phyloP scores from a whole-genome alignment of 2,329 filamentous ascomycete species.

The Penicillium glabrum region DNA sequence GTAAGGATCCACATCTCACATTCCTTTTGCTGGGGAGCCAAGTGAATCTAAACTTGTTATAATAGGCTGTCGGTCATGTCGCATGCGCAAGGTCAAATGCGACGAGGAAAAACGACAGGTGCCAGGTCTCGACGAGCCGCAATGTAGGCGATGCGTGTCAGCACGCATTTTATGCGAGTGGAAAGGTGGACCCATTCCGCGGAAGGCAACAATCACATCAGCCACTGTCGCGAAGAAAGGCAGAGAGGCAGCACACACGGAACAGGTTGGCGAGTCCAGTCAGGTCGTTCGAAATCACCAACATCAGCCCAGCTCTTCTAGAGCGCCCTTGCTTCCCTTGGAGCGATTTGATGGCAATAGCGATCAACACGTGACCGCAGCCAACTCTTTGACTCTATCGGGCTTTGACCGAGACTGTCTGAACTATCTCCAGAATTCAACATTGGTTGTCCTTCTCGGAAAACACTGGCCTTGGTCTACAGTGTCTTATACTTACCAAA shows the following conservation, averaged over 20 bases:
- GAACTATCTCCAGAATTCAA: slow-evolving; percentile 24
- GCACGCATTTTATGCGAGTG: slow-evolving; percentile 27
- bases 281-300: background rate
- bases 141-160: slow-evolving; percentile 23
- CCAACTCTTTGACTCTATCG: slow-evolving; percentile 23
- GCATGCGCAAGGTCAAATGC: slow-evolving; percentile 32
- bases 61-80: slow-evolving; percentile 30
- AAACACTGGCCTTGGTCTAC: slow-evolving; percentile 31
- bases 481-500: slow-evolving; percentile 27
- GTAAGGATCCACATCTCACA: slow-evolving; percentile 18
- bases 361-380: slow-evolving; percentile 16
- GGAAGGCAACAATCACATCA: background rate
- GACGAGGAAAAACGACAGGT: slow-evolving; percentile 26
- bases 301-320: background rate
- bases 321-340: slow-evolving; percentile 8
- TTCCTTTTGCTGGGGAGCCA: background rate
- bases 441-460: slow-evolving; percentile 25
- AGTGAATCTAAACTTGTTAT: background rate
- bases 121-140: slow-evolving; percentile 19
- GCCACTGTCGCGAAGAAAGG: background rate
- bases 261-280: background rate
- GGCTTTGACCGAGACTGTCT: slow-evolving; percentile 24
- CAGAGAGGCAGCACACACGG: background rate
- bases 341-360: slow-evolving; percentile 1
- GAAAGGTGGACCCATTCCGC: slow-evolving; percentile 25